A percentile compares a stretch with the other conserved stretches of the same genome.
phyloP scores from a whole-genome alignment of 2,329 filamentous ascomycete species.

The Aspergillus clavatus region DNA sequence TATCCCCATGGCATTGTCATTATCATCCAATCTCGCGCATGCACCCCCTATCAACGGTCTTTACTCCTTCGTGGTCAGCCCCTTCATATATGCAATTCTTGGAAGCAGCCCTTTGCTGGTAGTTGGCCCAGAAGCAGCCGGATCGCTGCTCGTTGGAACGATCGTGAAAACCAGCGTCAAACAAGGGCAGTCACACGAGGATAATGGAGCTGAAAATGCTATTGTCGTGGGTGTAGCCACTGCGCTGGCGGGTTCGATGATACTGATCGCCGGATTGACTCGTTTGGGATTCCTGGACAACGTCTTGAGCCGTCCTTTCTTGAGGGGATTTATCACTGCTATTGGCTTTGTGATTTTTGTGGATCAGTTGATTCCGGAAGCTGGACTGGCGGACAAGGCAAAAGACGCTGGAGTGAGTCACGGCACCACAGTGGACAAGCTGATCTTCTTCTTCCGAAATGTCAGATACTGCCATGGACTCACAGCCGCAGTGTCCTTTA shows the following conservation, averaged over 20 bases:
- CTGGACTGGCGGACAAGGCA: constrained; percentile 67
- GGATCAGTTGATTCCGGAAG: constrained; percentile 86
- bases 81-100: constrained; percentile 82
- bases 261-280: constrained; percentile 79
- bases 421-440: constrained; percentile 80
- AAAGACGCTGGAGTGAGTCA: constrained; percentile 62
- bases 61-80: constrained; percentile 90
- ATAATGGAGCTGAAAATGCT: constrained; percentile 68
- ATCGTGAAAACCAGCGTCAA: constrained; percentile 76
- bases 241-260: constrained; percentile 79
- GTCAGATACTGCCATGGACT: constrained; percentile 63
- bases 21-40: constrained; percentile 87
- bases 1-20: constrained; percentile 91
- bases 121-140: constrained; percentile 90
- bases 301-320: constrained; percentile 84
- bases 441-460: constrained; percentile 71
- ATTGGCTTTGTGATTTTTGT: constrained; percentile 96
- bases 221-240: constrained; percentile 83
- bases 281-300: constrained; percentile 90
- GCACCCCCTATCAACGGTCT: constrained; percentile 89
- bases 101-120: constrained; percentile 92
- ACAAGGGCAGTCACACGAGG: constrained; percentile 58
- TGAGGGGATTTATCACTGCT: constrained; percentile 93
- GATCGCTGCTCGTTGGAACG: constrained; percentile 81
- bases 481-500: constrained; percentile 70